These are phyloP conservation scores for Entoloma clypeatum DNA, from an alignment of 1,284 basidiomycete genomes.

Conservation along the genomic window DNA sequence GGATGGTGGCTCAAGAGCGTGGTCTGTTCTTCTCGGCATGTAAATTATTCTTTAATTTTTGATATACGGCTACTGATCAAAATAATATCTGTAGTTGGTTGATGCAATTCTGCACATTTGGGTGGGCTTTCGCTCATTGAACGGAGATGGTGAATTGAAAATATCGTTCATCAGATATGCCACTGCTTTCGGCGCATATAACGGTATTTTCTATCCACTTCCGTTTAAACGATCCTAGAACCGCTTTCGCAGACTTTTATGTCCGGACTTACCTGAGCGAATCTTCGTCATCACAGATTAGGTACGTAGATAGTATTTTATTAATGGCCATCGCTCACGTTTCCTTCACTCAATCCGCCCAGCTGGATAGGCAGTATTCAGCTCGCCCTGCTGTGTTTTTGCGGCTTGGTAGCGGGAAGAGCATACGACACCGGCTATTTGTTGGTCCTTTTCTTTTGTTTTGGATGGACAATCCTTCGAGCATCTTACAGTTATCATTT, in stretches of 20 bases:
- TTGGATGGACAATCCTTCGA: not conserved
- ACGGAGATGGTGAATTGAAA: not conserved
- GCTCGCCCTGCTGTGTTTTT: constrained; percentile 12
- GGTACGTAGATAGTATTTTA: constrained; percentile 36
- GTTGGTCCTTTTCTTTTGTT: constrained; percentile 8
- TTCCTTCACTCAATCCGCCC: not conserved
- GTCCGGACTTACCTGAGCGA: constrained; percentile 35
- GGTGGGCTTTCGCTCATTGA: constrained; percentile 21
- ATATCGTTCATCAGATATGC: constrained; percentile 25
- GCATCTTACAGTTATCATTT: constrained; percentile 15
- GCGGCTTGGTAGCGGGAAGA: constrained; percentile 17
- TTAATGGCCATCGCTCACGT: constrained; percentile 8
- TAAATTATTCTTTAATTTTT: constrained; percentile 18
- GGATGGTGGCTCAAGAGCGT: constrained; percentile 36
- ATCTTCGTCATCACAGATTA: constrained; percentile 37
- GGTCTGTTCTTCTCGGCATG: constrained; percentile 36
- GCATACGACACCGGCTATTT: constrained; percentile 24
- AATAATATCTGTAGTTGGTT: constrained; percentile 26
- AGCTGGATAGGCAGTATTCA: constrained; percentile 23
- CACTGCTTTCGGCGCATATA: constrained; percentile 39
- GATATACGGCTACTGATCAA: not conserved
- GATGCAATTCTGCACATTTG: constrained; percentile 34
- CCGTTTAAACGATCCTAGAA: not conserved
- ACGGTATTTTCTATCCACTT: constrained; percentile 27
- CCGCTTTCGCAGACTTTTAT: constrained; percentile 31